Evolutionary conservation across 805 yeast species (phyloP).

Genomic region (Nakazawaea laoshanensis): DNA sequence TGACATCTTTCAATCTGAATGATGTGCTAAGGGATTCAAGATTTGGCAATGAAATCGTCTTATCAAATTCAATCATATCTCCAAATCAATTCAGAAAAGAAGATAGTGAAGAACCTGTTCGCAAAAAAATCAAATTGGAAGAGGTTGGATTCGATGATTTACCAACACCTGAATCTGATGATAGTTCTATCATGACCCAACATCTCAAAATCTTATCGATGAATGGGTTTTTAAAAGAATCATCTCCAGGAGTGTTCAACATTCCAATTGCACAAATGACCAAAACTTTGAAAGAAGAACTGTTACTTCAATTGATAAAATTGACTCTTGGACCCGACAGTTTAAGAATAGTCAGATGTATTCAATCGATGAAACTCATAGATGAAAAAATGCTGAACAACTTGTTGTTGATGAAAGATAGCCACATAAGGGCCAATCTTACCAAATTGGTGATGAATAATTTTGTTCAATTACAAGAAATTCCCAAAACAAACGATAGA

Average conservation of each 20-base stretch:
- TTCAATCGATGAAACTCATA: constrained; percentile 58
- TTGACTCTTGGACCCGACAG: constrained; percentile 59
- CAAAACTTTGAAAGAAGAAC: constrained; percentile 35
- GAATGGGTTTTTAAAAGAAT: constrained; percentile 49
- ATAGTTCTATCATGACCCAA: constrained; percentile 22
- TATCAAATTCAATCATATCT: constrained; percentile 5
- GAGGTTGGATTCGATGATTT: constrained; percentile 20
- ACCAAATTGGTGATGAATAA: constrained; percentile 61
- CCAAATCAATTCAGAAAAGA: constrained; percentile 10
- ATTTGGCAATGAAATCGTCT: neutral
- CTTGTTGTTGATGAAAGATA: constrained; percentile 68
- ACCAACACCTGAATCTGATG: constrained; percentile 21
- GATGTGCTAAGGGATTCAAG: constrained; percentile 27
- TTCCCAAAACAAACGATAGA: constrained; percentile 85
- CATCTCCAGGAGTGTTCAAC: constrained; percentile 47
- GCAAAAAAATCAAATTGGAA: constrained; percentile 21
- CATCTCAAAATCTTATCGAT: constrained; percentile 65
- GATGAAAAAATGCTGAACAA: constrained; percentile 82
- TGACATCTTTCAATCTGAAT: constrained; percentile 30
- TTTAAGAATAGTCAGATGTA: constrained; percentile 68
- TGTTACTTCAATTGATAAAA: constrained; percentile 50
- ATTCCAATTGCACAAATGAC: constrained; percentile 52
- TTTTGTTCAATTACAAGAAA: constrained; percentile 82
- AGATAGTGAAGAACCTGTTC: constrained; percentile 9
- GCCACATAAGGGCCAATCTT: constrained; percentile 64